Evolutionary conservation across 2,329 filamentous ascomycete species (phyloP), one percentile per base, ranked within the genome.

Genomic region (Alternaria brassicae): DNA sequence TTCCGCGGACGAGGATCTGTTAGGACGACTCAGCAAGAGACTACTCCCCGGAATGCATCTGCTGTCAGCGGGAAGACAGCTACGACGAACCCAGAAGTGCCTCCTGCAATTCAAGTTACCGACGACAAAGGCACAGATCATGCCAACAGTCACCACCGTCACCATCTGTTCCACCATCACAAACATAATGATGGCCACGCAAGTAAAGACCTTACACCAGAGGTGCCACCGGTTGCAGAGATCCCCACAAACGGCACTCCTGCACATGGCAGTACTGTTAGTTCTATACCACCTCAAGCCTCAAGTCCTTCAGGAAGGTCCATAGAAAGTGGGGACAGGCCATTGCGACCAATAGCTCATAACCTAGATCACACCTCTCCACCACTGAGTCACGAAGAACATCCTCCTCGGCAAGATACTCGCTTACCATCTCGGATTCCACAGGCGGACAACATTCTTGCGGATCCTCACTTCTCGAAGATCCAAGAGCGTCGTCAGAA

Each of bases 51-150:
- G n/a, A 72, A 67, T 30, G 57, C 70, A 9, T 76, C 73, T 3
- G 58, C 70, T 3, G 56, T 66, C 32, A 73, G 69, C 45, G 69
- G 72, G 13, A 65, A 68, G 25, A 66, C 72, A 13, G 63, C 63
- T 12, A 70, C 60, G 15, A 66, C 71, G 9, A 70, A 76, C 32
- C 49, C 67, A 28, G 77, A 75, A 23, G 63, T 74, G 4, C 84
- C 89, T 30, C 92, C 92, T 2, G 84, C 88, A 1, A 93, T 96
- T 61, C 91, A 95, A 56, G 85, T 96, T 25, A 95, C 89, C 0
- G 86, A 87, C 58, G 90, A 92, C 56, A 79, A 84, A 54, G 70
- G 80, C 19, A 71, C 58, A 27, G 72, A 61, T 60, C 78, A 69
- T 60, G 65, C 61, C 67, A 77, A 66, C 39, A 68, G 73, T 50